These are phyloP conservation scores for Thraustotheca clavata DNA, from an alignment of 352 stramenopile species.

Conservation along the genomic window DNA sequence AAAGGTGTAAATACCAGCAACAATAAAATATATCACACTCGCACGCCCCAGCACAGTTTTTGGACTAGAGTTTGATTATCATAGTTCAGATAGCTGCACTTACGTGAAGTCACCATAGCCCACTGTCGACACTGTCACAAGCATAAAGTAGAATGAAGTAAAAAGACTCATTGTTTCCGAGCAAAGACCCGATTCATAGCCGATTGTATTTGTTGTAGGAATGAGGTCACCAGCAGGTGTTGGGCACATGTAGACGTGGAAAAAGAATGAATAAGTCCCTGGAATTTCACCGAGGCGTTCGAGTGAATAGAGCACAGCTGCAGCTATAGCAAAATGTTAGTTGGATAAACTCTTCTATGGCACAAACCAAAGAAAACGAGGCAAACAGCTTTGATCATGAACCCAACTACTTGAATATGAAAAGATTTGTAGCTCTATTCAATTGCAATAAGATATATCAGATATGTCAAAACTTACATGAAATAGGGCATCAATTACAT, in stretches of 20 bases:
- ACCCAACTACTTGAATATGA: constrained; percentile 58
- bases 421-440: constrained; percentile 72
- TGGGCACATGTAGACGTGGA: constrained; percentile 80
- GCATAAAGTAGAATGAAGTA: constrained; percentile 85
- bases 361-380: constrained; percentile 57
- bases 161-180: constrained; percentile 81
- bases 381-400: constrained; percentile 66
- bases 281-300: constrained; percentile 76
- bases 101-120: constrained; percentile 75
- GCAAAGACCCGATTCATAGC: constrained; percentile 43
- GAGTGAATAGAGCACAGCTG: constrained; percentile 74
- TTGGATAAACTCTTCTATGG: not conserved
- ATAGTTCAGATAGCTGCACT: not conserved
- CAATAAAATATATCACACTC: constrained; percentile 73
- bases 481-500: constrained; percentile 70
- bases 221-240: constrained; percentile 40
- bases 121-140: constrained; percentile 82
- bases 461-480: not conserved
- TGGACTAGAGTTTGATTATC: constrained; percentile 22
- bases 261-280: constrained; percentile 69
- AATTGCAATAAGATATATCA: not conserved
- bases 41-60: constrained; percentile 74
- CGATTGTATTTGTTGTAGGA: constrained; percentile 41
- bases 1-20: constrained; percentile 83
- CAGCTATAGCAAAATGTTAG: constrained; percentile 26